phyloP scores from a whole-genome alignment of 352 stramenopile genomes.

The Thraustotheca clavata region DNA sequence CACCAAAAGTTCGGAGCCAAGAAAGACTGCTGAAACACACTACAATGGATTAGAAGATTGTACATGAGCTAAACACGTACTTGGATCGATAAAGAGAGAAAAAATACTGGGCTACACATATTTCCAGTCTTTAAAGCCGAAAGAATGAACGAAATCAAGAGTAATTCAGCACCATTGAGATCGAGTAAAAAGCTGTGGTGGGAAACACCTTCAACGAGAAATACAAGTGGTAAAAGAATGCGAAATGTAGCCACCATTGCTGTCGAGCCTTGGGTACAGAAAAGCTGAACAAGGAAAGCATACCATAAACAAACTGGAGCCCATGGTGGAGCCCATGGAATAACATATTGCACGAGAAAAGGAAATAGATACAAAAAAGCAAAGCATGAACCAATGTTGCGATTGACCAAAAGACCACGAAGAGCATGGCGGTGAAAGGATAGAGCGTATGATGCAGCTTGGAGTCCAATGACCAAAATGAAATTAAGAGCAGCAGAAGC shows the following conservation, averaged over 20 bases:
- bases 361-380: constrained; percentile 82
- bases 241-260: constrained; percentile 83
- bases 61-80: constrained; percentile 23
- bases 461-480: constrained; percentile 52
- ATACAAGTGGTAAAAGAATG: constrained; percentile 74
- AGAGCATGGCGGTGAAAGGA: constrained; percentile 74
- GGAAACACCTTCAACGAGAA: constrained; percentile 80
- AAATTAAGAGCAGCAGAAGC: constrained; percentile 58
- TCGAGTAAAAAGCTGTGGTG: constrained; percentile 86
- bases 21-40: constrained; percentile 71
- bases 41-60: constrained; percentile 19
- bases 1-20: constrained; percentile 71
- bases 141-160: constrained; percentile 79
- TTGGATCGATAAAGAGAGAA: constrained; percentile 72
- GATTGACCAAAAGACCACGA: constrained; percentile 68
- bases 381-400: constrained; percentile 83
- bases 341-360: constrained; percentile 79
- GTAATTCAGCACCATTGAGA: constrained; percentile 75
- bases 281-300: constrained; percentile 82
- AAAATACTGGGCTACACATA: constrained; percentile 73
- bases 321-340: constrained; percentile 83
- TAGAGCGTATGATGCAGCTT: constrained; percentile 68
- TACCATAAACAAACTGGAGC: constrained; percentile 85
- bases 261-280: constrained; percentile 71
- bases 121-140: constrained; percentile 82